These are phyloP conservation scores for Lactuca sativa DNA, from an alignment of 129 eudicot species.

Conservation along the genomic window DNA sequence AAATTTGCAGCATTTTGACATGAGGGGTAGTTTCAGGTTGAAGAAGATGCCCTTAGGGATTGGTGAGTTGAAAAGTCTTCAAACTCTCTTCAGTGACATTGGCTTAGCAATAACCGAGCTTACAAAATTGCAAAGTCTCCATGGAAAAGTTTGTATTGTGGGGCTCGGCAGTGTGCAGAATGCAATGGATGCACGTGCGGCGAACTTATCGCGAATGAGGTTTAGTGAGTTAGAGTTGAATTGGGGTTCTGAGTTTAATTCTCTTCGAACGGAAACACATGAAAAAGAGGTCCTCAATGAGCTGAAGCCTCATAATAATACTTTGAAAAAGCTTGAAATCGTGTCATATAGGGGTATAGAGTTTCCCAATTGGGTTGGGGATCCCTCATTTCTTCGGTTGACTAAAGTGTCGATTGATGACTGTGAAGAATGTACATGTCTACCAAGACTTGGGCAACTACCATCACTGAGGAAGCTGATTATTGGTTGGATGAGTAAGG, in stretches of 20 bases:
- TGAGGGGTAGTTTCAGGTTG: background rate
- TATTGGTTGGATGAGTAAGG: conserved; percentile 18
- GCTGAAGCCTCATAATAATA: conserved; percentile 32
- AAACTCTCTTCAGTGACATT: conserved; percentile 20
- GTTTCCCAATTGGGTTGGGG: conserved; percentile 37
- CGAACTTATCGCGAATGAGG: conserved; percentile 27
- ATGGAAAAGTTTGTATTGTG: conserved; percentile 29
- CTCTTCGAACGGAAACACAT: background rate
- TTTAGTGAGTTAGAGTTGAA: conserved; percentile 29
- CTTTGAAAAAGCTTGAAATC: conserved; percentile 23
- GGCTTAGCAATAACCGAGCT: conserved; percentile 23
- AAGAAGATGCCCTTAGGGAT: conserved; percentile 34
- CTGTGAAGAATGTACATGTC: conserved; percentile 6
- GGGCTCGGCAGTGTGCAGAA: conserved; percentile 37
- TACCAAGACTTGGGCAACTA: conserved; percentile 46
- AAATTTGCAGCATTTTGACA: conserved; percentile 7
- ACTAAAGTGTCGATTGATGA: background rate
- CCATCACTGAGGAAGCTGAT: conserved; percentile 32
- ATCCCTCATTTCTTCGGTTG: conserved; percentile 1
- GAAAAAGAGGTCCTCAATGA: conserved; percentile 10
- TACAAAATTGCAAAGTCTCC: conserved; percentile 20
- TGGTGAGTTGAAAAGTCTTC: conserved; percentile 27
- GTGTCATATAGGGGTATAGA: conserved; percentile 27
- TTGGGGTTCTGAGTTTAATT: conserved; percentile 28
- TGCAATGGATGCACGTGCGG: conserved; percentile 37